Evolutionary conservation across 2,329 filamentous ascomycete species (phyloP).

Genomic region (Colletotrichum orchidophilum): DNA sequence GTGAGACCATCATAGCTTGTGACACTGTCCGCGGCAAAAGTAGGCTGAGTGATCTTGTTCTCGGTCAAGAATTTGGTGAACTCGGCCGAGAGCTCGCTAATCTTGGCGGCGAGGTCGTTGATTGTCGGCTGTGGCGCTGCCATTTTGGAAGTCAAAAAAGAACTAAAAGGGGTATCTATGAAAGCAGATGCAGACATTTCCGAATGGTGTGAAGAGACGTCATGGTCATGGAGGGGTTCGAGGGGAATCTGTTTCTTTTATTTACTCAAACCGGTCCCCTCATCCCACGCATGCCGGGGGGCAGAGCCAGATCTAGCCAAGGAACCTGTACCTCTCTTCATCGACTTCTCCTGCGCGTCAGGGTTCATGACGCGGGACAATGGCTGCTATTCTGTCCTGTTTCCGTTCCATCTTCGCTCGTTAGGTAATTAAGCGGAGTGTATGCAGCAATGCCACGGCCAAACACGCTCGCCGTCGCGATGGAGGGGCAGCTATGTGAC

Average conservation of each 20-base stretch:
- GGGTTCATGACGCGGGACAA: not conserved
- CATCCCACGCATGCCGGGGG: not conserved
- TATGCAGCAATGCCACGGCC: constrained; percentile 13
- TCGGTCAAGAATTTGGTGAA: constrained; percentile 52
- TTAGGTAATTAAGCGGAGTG: constrained; percentile 18
- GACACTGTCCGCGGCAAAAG: constrained; percentile 54
- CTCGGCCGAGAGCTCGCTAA: constrained; percentile 52
- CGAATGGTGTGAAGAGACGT: not conserved
- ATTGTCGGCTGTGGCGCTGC: constrained; percentile 47
- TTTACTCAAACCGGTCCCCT: not conserved
- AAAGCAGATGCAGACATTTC: constrained; percentile 10
- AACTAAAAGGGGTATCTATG: constrained; percentile 25
- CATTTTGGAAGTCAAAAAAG: constrained; percentile 38
- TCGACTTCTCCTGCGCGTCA: not conserved
- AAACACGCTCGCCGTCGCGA: not conserved
- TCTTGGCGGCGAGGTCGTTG: constrained; percentile 53
- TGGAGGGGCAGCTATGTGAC: constrained; percentile 1
- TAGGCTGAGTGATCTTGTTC: constrained; percentile 52
- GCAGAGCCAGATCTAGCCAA: not conserved
- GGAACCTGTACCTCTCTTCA: not conserved
- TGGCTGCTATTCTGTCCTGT: not conserved
- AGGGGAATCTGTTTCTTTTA: not conserved
- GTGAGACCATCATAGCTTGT: constrained; percentile 52
- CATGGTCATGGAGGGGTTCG: not conserved
- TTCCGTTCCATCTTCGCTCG: not conserved